These are phyloP conservation scores for Didymella keratinophila DNA, from an alignment of 2,329 filamentous ascomycete genomes.

Conservation along the genomic window DNA sequence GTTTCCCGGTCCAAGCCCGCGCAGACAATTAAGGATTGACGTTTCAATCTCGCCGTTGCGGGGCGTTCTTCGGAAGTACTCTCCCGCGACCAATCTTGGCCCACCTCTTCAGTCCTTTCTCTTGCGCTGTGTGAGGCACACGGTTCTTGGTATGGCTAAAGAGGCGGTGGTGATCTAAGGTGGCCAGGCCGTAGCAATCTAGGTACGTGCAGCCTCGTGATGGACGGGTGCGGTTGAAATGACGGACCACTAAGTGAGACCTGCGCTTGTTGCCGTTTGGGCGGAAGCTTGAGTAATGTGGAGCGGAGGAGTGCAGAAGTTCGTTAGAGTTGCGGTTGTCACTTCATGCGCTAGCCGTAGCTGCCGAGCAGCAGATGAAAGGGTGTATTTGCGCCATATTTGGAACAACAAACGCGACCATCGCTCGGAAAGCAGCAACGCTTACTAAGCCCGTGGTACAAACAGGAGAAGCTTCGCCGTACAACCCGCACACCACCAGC, in stretches of 20 bases:
- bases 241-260: neutral
- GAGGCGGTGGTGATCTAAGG: neutral
- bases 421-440: neutral
- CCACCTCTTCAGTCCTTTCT: constrained; percentile 20
- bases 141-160: constrained; percentile 14
- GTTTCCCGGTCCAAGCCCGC: constrained; percentile 25
- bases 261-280: constrained; percentile 1
- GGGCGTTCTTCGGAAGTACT: constrained; percentile 22
- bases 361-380: constrained; percentile 18
- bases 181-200: neutral
- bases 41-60: constrained; percentile 35
- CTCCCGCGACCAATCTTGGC: constrained; percentile 17
- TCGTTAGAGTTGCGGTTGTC: constrained; percentile 18
- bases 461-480: neutral
- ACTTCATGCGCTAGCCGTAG: constrained; percentile 12
- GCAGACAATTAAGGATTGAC: constrained; percentile 32
- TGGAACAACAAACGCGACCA: no score
- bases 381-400: constrained; percentile 15
- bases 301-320: constrained; percentile 15
- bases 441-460: neutral
- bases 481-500: neutral
- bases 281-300: constrained; percentile 11
- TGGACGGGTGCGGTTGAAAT: neutral
- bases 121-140: constrained; percentile 13
- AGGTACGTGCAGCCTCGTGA: neutral